Percentiles rank a stretch among this genome's conserved stretches.
Conservation (phyloP, 768 basidiomycete genomes). For the Russula brevipes region DNA sequence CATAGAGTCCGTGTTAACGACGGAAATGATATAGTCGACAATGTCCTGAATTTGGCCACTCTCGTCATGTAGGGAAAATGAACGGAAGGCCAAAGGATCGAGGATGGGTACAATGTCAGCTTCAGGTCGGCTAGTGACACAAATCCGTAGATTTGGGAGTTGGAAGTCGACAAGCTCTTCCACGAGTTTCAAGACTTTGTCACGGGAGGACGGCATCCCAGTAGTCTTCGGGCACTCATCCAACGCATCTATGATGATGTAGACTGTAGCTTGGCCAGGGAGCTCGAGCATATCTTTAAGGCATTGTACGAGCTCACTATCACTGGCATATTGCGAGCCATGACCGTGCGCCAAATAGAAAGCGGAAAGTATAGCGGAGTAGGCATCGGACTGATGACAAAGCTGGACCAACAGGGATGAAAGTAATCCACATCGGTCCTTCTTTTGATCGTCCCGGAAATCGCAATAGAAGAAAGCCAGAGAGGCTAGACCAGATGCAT, state of each 20-base stretch:
- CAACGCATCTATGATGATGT: slow-evolving; percentile 2
- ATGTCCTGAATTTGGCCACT: too few species aligned
- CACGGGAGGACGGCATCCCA: not conserved
- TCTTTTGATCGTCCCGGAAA: not conserved
- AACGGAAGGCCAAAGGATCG: not conserved
- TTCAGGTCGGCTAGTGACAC: not conserved
- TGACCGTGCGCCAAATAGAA: not conserved
- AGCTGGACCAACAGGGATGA: slow-evolving; percentile 1
- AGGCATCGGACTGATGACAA: not conserved
- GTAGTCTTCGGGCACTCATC: not conserved
- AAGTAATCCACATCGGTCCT: not conserved
- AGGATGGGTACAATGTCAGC: not conserved
- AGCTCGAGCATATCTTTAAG: not conserved
- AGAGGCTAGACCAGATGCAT: not conserved
- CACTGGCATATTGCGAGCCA: not conserved
- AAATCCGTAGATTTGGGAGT: too few species aligned
- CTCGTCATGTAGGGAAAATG: not conserved
- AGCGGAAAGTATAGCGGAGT: not conserved
- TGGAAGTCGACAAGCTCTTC: too few species aligned
- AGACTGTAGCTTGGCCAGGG: not conserved
- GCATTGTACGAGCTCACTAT: not conserved
- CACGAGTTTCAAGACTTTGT: not conserved
- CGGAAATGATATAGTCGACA: too few species aligned
- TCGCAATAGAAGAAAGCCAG: slow-evolving; percentile 11
- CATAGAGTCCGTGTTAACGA: too few species aligned